Percentiles rank a stretch among this genome's conserved stretches.
Evolutionary conservation across 1,284 basidiomycete species (phyloP).

Genomic region (Pseudozyma pruni): DNA sequence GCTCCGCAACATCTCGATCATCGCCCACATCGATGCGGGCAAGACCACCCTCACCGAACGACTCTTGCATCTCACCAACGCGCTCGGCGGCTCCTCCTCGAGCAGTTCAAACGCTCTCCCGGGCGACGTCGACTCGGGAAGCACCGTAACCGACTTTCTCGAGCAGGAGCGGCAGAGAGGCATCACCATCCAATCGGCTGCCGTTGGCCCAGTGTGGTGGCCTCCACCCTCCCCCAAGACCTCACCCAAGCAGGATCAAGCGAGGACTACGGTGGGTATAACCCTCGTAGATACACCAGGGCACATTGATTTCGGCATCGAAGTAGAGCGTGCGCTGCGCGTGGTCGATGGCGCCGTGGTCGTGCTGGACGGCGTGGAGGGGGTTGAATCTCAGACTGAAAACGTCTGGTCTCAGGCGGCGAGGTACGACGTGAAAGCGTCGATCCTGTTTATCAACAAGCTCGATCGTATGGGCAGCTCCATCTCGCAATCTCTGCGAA

Average conservation of each 20-base stretch:
- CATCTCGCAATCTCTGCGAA: slow-evolving; percentile 76
- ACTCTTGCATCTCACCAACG: slow-evolving; percentile 80
- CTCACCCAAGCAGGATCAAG: too few relatives aligned
- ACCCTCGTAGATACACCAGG: slow-evolving; percentile 91
- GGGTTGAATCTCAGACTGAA: slow-evolving; percentile 87
- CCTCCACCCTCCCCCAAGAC: slow-evolving; percentile 5
- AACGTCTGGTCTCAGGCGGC: slow-evolving; percentile 87
- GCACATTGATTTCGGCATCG: slow-evolving; percentile 93
- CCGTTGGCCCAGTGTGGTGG: slow-evolving; percentile 86
- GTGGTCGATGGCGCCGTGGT: slow-evolving; percentile 89
- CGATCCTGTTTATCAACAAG: slow-evolving; percentile 87
- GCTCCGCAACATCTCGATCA: slow-evolving; percentile 57
- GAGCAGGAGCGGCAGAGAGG: slow-evolving; percentile 88
- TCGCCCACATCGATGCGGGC: slow-evolving; percentile 75
- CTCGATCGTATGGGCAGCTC: slow-evolving; percentile 85
- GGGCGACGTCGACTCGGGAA: slow-evolving; percentile 87
- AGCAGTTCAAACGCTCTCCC: slow-evolving; percentile 60
- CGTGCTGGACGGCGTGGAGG: slow-evolving; percentile 87
- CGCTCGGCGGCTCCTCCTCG: slow-evolving; percentile 71
- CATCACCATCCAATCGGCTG: slow-evolving; percentile 90
- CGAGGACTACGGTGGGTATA: slow-evolving; percentile 73
- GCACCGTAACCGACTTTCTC: slow-evolving; percentile 88
- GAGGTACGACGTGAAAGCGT: slow-evolving; percentile 81
- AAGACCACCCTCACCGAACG: slow-evolving; percentile 92
- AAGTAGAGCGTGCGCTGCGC: slow-evolving; percentile 88